Evolutionary conservation across 345 rosid genomes (phyloP), one percentile per base, ranked within the genome.

Genomic region (Salix suchowensis): DNA sequence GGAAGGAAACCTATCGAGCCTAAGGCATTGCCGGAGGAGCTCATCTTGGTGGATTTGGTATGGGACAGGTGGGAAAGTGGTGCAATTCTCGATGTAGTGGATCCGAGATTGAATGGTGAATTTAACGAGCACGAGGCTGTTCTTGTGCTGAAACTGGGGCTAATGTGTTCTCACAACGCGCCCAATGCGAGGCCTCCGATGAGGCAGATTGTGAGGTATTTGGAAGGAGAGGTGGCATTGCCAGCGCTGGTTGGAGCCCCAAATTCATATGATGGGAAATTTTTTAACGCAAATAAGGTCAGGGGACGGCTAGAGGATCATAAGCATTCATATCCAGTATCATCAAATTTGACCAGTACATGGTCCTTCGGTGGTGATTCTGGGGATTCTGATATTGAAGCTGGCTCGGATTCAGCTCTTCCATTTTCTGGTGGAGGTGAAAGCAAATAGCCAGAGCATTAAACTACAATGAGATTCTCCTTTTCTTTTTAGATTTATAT

Each of bases 1-100:
- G 98, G 98, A 52, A 88, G 98, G 78, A 88, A 91, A 68, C 98
- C 98, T 0, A 84, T 91, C 7, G 97, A 95, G 77, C 86, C 91
- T 6, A 91, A 85, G 74, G 96, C 96, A 7, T 68, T 77, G 78
- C 97, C 97, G 0, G 98, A 93, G 80, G 98, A 95, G 89, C 92
- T 91, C 67, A 83, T 95, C 28, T 74, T 95, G 89, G 91, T 93
- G 79, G 98, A 95, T 67, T 90, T 96, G 98, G 94, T 91, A 69
- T 91, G 94, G 94, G 92, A 89, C 23, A 88, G 77, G 75, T 93
- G 96, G 97, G 84, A 76, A 74, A 81, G 42, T 2, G 93, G 96
- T 34, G 85, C 86, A n/a, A 72, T 89, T 39, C 88, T 90, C 44
- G 89, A 87, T 37, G 91, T 88, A 18, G 90, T 93, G 55, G 98